Conservation (phyloP, 2,329 filamentous ascomycete species). For the Claviceps humidiphila region DNA sequence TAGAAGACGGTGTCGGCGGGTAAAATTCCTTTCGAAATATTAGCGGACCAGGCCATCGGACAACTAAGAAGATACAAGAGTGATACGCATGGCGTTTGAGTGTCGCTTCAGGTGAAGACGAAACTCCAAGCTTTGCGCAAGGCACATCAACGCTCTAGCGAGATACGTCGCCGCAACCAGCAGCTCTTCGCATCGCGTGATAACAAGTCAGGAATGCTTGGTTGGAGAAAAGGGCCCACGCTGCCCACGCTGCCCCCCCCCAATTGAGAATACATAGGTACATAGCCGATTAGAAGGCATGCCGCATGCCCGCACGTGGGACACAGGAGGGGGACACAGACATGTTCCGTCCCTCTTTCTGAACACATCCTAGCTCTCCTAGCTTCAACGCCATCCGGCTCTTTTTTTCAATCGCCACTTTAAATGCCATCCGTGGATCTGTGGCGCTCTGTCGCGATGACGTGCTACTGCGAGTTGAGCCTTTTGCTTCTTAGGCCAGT, state of each 20-base stretch:
- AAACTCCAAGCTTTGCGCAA: neutral
- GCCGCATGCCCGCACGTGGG: neutral
- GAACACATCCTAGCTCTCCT: neutral
- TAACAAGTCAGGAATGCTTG: neutral
- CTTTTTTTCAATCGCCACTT: neutral
- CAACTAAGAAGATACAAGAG: no score
- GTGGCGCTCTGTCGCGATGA: constrained; percentile 1
- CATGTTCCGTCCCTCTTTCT: neutral
- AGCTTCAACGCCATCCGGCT: no score
- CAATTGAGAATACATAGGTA: neutral
- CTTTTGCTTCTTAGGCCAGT: neutral
- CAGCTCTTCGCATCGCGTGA: neutral
- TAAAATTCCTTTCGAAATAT: no score
- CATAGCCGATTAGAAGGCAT: neutral
- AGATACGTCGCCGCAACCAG: neutral
- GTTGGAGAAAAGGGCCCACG: neutral
- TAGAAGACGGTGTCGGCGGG: no score
- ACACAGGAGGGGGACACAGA: neutral
- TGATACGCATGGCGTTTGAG: neutral
- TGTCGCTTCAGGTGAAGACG: neutral
- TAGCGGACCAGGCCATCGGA: no score
- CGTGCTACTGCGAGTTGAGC: constrained; percentile 1
- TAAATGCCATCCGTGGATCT: neutral
- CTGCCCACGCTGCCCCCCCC: no score
- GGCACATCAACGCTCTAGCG: neutral